Conservation (phyloP, 2,329 filamentous ascomycete species). For the Fusarium sp. region DNA sequence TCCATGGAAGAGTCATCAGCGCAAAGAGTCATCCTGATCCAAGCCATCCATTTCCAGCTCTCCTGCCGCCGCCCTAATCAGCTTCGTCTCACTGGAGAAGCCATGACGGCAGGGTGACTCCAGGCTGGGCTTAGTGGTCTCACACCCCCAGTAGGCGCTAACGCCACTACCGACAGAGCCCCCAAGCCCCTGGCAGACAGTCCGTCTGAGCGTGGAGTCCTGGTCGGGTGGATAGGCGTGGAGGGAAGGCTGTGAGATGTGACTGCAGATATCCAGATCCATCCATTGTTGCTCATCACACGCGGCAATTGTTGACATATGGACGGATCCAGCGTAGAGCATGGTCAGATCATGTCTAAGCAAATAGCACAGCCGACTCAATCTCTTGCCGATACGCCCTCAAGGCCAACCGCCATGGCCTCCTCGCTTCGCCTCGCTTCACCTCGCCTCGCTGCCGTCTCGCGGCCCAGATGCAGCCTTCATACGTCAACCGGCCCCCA, state of each 20-base stretch:
- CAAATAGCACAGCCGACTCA: neutral
- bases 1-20: neutral
- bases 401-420: neutral
- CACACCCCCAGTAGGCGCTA: slow-evolving; percentile 17
- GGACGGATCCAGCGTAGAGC: neutral
- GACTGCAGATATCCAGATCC: neutral
- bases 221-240: neutral
- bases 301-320: neutral
- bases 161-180: slow-evolving; percentile 28
- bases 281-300: neutral
- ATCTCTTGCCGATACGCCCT: neutral
- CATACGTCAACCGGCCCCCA: slow-evolving; percentile 11
- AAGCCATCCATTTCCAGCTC: neutral
- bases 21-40: slow-evolving; percentile 33
- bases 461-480: slow-evolving; percentile 28
- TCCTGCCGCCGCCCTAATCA: neutral
- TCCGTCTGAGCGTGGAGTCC: neutral
- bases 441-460: slow-evolving; percentile 5
- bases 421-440: neutral
- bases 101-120: slow-evolving; percentile 19
- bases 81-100: neutral
- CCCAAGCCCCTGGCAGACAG: slow-evolving; percentile 14
- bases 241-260: neutral
- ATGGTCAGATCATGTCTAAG: neutral
- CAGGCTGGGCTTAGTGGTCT: slow-evolving; percentile 18